Evolutionary conservation across 176 grass and related monocot species (phyloP).

Genomic region (Miscanthus lutarioriparius): DNA sequence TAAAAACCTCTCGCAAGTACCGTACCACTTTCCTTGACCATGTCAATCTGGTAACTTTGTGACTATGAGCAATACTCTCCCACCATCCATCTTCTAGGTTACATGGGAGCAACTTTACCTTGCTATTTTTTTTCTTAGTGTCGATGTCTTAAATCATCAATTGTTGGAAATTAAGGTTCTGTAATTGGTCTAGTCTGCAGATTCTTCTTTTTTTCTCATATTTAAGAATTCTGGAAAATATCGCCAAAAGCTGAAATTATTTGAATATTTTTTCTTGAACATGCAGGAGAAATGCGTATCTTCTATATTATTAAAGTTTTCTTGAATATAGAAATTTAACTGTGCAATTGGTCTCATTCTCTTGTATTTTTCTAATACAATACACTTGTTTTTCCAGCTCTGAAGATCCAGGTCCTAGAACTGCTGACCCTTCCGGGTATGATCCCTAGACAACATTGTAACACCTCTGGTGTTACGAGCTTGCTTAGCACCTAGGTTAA

Average conservation of each 20-base stretch:
- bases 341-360: neutral
- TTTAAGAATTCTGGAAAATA: neutral
- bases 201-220: neutral
- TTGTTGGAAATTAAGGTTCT: neutral
- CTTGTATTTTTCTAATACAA: slow-evolving; percentile 22
- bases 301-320: neutral
- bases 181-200: neutral
- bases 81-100: slow-evolving; percentile 14
- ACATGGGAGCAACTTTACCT: neutral
- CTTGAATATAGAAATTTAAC: neutral
- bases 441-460: slow-evolving; percentile 9
- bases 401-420: slow-evolving; percentile 17
- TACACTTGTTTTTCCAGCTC: slow-evolving; percentile 48
- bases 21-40: neutral
- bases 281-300: neutral
- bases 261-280: neutral
- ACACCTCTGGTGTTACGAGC: no score
- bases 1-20: neutral
- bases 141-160: slow-evolving; percentile 3
- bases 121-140: neutral
- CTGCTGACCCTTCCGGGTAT: slow-evolving; percentile 54
- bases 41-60: neutral
- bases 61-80: neutral
- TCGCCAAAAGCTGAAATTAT: neutral
- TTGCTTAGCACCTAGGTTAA: no score